A percentile compares a stretch with the other conserved stretches of the same genome.
Evolutionary conservation across 208 protist genomes (phyloP).

Genomic region (Trypanosoma rangeli): DNA sequence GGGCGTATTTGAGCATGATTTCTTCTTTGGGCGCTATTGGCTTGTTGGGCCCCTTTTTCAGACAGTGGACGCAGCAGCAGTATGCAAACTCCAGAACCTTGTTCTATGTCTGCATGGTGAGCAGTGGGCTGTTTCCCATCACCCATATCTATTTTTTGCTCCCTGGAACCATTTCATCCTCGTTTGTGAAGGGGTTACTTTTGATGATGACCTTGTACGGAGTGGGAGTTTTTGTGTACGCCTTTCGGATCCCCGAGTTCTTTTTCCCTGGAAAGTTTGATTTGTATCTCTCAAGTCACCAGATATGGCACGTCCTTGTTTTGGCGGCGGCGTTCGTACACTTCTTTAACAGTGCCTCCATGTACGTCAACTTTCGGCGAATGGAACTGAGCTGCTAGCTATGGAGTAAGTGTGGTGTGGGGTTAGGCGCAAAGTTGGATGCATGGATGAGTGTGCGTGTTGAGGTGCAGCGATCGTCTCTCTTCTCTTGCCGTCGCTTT

Average conservation of each 20-base stretch:
- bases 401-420: not conserved
- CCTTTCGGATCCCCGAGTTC: constrained; percentile 72
- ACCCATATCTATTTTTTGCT: constrained; percentile 61
- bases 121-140: constrained; percentile 63
- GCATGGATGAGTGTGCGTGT: not conserved
- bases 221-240: constrained; percentile 80
- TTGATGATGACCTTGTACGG: constrained; percentile 74
- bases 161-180: constrained; percentile 32
- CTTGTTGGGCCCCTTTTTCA: constrained; percentile 74
- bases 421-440: too few relatives aligned
- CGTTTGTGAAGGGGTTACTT: constrained; percentile 55
- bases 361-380: constrained; percentile 53
- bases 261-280: constrained; percentile 77
- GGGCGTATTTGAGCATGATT: constrained; percentile 75
- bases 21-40: constrained; percentile 67
- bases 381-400: constrained; percentile 36
- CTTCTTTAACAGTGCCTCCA: constrained; percentile 65
- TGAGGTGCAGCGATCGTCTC: not conserved
- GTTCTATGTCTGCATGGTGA: constrained; percentile 79
- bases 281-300: constrained; percentile 64
- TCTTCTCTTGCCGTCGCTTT: not conserved
- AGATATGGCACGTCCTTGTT: constrained; percentile 86
- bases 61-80: constrained; percentile 61
- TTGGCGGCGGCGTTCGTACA: constrained; percentile 71
- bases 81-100: constrained; percentile 58